Percentiles rank a stretch among this genome's conserved stretches.
phyloP scores from a whole-genome alignment of 129 eudicot genomes.

The Dittrichia graveolens region DNA sequence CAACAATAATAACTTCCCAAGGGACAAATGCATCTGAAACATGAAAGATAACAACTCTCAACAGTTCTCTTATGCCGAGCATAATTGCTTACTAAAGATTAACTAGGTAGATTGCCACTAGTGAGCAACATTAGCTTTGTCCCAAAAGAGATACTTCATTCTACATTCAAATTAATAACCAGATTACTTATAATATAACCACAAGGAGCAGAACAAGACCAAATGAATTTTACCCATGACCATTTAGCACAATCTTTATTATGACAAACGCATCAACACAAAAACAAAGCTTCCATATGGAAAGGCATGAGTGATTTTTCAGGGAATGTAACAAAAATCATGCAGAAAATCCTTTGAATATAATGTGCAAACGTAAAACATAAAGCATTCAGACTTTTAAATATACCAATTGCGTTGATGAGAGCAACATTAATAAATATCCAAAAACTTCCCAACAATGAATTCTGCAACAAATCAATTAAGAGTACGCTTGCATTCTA shows the following conservation, averaged over 20 bases:
- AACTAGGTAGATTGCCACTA: not conserved
- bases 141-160: not conserved
- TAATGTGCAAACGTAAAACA: too few species aligned
- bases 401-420: not conserved
- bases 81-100: not conserved
- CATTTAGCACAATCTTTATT: not conserved
- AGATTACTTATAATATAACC: constrained; percentile 5
- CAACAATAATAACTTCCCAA: constrained; percentile 58
- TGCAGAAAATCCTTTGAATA: not conserved
- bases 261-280: not conserved
- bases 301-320: too few species aligned
- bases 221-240: not conserved
- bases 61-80: not conserved
- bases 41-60: constrained; percentile 20
- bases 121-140: constrained; percentile 6
- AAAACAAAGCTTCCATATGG: not conserved
- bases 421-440: not conserved
- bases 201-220: not conserved
- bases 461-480: constrained; percentile 18
- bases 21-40: constrained; percentile 71
- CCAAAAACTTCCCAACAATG: constrained; percentile 17
- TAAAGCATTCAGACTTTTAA: too few species aligned
- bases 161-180: not conserved
- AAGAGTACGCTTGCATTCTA: constrained; percentile 11
- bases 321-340: not conserved